These are phyloP conservation scores for Eurotiales sp. DNA, from an alignment of 2,329 filamentous ascomycete species.

Conservation along the genomic window DNA sequence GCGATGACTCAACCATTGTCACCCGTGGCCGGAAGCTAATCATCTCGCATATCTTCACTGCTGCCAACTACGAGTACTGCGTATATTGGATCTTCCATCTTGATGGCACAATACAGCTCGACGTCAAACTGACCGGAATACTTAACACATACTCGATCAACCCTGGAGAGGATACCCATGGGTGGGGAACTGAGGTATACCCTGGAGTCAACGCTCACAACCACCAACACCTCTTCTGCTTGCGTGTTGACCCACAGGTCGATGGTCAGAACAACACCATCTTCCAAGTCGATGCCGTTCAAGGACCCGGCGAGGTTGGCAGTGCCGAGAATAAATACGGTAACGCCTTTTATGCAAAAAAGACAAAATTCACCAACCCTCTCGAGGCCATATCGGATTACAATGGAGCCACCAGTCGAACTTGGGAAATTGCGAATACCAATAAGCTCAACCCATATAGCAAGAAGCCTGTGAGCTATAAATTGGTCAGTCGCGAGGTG, in stretches of 20 bases:
- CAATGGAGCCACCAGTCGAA: slow-evolving; percentile 70
- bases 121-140: slow-evolving; percentile 88
- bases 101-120: slow-evolving; percentile 86
- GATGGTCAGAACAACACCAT: slow-evolving; percentile 82
- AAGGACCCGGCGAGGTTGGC: slow-evolving; percentile 69
- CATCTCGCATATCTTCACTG: slow-evolving; percentile 88
- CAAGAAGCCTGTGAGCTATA: slow-evolving; percentile 80
- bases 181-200: slow-evolving; percentile 90
- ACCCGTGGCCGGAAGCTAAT: slow-evolving; percentile 82
- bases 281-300: slow-evolving; percentile 73
- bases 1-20: slow-evolving; percentile 81
- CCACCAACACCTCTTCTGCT: slow-evolving; percentile 91
- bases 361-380: slow-evolving; percentile 72
- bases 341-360: slow-evolving; percentile 83
- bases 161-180: slow-evolving; percentile 73
- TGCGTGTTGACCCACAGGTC: slow-evolving; percentile 81
- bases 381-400: slow-evolving; percentile 72
- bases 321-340: slow-evolving; percentile 81
- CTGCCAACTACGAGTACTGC: slow-evolving; percentile 93
- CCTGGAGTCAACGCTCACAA: slow-evolving; percentile 91
- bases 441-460: slow-evolving; percentile 81
- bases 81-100: slow-evolving; percentile 88
- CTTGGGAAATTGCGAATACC: slow-evolving; percentile 88
- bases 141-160: slow-evolving; percentile 85
- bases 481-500: slow-evolving; percentile 83